phyloP scores from a whole-genome alignment of 495 filamentous ascomycete genomes.

The Hypoxylon fuscum region DNA sequence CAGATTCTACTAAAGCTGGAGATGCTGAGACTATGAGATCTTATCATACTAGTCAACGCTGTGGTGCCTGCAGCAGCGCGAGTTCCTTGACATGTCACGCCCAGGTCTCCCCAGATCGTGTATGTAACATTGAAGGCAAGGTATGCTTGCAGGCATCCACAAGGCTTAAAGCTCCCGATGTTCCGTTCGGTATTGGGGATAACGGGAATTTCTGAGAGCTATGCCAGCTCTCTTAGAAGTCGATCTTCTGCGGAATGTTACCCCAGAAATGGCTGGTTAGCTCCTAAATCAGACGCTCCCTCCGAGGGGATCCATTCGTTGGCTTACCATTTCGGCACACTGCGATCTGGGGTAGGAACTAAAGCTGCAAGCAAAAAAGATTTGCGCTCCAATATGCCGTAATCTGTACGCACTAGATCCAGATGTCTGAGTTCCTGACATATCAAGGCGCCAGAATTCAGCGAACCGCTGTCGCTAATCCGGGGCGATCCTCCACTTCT shows the following conservation, averaged over 20 bases:
- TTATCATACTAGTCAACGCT: conserved; percentile 11
- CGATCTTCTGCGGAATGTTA: conserved; percentile 36
- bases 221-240: conserved; percentile 25
- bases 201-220: conserved; percentile 28
- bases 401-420: conserved; percentile 24
- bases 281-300: conserved; percentile 36
- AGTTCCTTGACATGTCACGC: conserved; percentile 29
- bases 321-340: conserved; percentile 30
- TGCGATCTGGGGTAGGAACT: conserved; percentile 37
- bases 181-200: conserved; percentile 39
- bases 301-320: conserved; percentile 28
- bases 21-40: conserved; percentile 9
- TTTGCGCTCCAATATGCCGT: conserved; percentile 25
- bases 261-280: conserved; percentile 29
- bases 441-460: conserved; percentile 26
- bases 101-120: conserved; percentile 31
- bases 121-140: conserved; percentile 25
- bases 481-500: conserved; percentile 30
- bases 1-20: conserved; percentile 7
- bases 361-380: conserved; percentile 7
- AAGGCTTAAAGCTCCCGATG: conserved; percentile 41
- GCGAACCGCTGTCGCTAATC: conserved; percentile 30
- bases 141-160: conserved; percentile 33
- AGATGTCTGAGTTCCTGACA: conserved; percentile 31
- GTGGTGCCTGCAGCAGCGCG: conserved; percentile 33